Evolutionary conservation across 495 filamentous ascomycete genomes (phyloP).

Genomic region (Aspergillus coremiiformis): DNA sequence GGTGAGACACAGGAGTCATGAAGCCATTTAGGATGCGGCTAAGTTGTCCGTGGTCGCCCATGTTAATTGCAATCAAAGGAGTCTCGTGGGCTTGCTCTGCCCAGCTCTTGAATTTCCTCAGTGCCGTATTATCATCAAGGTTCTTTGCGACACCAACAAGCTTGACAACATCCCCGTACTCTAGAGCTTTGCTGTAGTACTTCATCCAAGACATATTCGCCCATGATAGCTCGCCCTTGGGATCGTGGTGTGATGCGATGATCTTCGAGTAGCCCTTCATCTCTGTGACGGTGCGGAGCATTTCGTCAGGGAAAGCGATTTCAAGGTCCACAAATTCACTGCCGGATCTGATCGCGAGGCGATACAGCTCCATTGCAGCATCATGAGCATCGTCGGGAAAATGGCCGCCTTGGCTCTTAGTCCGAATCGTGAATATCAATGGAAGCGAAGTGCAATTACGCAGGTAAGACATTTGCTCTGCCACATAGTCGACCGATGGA

Average conservation of each 20-base stretch:
- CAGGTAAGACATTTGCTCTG: conserved; percentile 73
- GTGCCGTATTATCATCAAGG: conserved; percentile 77
- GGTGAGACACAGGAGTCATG: conserved; percentile 93
- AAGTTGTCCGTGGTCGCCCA: conserved; percentile 82
- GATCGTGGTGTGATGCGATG: conserved; percentile 94
- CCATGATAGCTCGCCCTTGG: conserved; percentile 73
- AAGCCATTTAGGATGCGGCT: conserved; percentile 86
- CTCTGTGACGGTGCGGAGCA: conserved; percentile 59
- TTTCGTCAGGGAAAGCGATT: conserved; percentile 69
- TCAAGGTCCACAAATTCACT: conserved; percentile 93
- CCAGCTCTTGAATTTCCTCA: conserved; percentile 75
- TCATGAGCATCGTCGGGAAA: conserved; percentile 74
- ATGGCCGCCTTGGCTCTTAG: conserved; percentile 74
- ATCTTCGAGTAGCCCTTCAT: conserved; percentile 69
- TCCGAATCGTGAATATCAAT: conserved; percentile 89
- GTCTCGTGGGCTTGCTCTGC: conserved; percentile 62
- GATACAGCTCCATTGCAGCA: conserved; percentile 65
- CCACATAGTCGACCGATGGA: conserved; percentile 65
- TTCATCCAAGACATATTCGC: conserved; percentile 79
- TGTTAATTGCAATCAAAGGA: conserved; percentile 92
- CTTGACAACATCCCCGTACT: conserved; percentile 89
- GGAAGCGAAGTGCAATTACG: conserved; percentile 70
- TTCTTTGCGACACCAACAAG: conserved; percentile 76
- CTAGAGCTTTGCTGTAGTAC: conserved; percentile 78
- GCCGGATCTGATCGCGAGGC: conserved; percentile 68